Conservation (phyloP, 305 asterid species). For the Fraxinus dipetala region DNA sequence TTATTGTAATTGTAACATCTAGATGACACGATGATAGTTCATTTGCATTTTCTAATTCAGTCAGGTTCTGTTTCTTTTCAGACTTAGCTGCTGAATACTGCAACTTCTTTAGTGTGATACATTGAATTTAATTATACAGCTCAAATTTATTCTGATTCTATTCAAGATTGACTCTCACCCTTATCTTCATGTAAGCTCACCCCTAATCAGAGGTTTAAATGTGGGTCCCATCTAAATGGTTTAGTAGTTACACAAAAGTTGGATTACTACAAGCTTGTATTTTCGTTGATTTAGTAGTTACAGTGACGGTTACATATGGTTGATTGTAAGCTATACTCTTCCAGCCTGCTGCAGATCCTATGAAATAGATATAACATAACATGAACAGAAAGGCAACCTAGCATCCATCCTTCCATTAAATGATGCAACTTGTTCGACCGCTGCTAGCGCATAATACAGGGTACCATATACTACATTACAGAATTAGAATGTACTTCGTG, state of each 20-base stretch:
- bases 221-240: background rate
- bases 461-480: too few species aligned
- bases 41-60: slow-evolving; percentile 22
- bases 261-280: background rate
- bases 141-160: background rate
- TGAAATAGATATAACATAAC: background rate
- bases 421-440: background rate
- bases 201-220: background rate
- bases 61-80: background rate
- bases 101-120: background rate
- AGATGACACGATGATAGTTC: background rate
- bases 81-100: background rate
- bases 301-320: background rate
- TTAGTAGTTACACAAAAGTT: background rate
- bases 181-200: background rate
- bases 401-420: background rate
- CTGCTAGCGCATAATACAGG: background rate
- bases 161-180: background rate
- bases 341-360: background rate
- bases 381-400: background rate
- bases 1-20: background rate
- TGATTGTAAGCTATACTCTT: background rate
- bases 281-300: background rate
- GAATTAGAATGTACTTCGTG: background rate
- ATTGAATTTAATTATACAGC: background rate